Percentiles rank a stretch among this genome's conserved stretches.
These are phyloP conservation scores for Sphaerobolus stellatus DNA, from an alignment of 1,284 basidiomycete species.

Conservation along the genomic window DNA sequence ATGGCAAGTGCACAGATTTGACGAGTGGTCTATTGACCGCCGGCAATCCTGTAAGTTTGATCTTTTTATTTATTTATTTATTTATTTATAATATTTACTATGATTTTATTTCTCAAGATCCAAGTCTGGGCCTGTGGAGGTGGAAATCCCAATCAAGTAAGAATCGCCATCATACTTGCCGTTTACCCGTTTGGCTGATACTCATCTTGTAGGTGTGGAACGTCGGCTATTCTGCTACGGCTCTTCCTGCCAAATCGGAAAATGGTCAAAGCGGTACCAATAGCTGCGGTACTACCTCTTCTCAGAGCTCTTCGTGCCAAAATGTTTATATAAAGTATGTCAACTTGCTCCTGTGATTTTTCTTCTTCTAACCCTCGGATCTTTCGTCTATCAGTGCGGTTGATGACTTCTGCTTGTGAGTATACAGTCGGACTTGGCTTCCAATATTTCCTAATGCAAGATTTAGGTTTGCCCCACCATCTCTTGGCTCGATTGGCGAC, in stretches of 20 bases:
- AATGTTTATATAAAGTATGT: slow-evolving; percentile 48
- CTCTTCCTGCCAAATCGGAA: slow-evolving; percentile 47
- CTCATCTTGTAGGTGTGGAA: slow-evolving; percentile 45
- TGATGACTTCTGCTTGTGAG: slow-evolving; percentile 17
- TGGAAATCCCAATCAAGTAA: slow-evolving; percentile 35
- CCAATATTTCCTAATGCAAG: neutral
- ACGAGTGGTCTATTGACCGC: slow-evolving; percentile 37
- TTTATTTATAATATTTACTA: too few species aligned
- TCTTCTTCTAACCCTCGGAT: too few species aligned
- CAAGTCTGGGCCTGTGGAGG: slow-evolving; percentile 45
- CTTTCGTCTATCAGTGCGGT: slow-evolving; percentile 36
- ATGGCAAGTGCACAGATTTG: slow-evolving; percentile 50
- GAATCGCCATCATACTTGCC: neutral
- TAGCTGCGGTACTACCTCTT: slow-evolving; percentile 50
- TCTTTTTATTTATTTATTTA: neutral
- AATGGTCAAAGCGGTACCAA: slow-evolving; percentile 56
- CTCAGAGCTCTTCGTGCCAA: slow-evolving; percentile 54
- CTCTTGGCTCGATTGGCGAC: slow-evolving; percentile 41
- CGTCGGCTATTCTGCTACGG: slow-evolving; percentile 42
- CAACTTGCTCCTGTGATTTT: neutral
- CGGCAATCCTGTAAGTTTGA: slow-evolving; percentile 37
- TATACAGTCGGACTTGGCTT: too few species aligned
- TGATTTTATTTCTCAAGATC: slow-evolving; percentile 24
- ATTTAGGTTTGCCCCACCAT: slow-evolving; percentile 44
- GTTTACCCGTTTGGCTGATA: neutral